phyloP scores from a whole-genome alignment of 345 rosid genomes.

The Pseudoturritis turrita region DNA sequence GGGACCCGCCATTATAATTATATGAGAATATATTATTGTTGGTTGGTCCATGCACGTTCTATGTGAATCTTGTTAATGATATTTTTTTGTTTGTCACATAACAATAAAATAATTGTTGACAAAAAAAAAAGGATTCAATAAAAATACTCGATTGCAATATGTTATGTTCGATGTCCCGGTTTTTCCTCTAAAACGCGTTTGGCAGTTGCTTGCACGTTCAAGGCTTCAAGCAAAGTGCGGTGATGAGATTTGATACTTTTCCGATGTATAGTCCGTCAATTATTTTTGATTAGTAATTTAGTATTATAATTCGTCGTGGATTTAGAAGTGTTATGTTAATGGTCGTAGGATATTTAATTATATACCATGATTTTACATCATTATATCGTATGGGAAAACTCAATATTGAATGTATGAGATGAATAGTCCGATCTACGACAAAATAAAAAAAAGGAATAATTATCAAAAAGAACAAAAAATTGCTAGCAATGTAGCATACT shows the following conservation, averaged over 20 bases:
- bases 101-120: background rate
- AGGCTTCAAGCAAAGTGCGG: background rate
- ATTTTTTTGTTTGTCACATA: too few species aligned
- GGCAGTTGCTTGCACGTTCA: slow-evolving; percentile 23
- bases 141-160: too few species aligned
- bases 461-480: too few species aligned
- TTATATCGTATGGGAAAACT: background rate
- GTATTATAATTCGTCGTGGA: slow-evolving; percentile 5
- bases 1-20: slow-evolving; percentile 15
- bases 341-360: background rate
- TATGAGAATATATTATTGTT: background rate
- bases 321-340: background rate
- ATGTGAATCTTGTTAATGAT: background rate
- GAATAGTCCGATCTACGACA: background rate
- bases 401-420: background rate
- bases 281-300: background rate
- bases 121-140: background rate
- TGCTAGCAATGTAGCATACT: too few species aligned
- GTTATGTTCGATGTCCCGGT: background rate
- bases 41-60: slow-evolving; percentile 28
- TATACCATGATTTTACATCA: background rate
- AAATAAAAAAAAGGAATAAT: background rate
- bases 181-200: slow-evolving; percentile 18
- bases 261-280: slow-evolving; percentile 9
- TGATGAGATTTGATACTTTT: background rate